Base-by-base conservation (phyloP, 306 rosid genomes). In the Acacia confusa region DNA sequence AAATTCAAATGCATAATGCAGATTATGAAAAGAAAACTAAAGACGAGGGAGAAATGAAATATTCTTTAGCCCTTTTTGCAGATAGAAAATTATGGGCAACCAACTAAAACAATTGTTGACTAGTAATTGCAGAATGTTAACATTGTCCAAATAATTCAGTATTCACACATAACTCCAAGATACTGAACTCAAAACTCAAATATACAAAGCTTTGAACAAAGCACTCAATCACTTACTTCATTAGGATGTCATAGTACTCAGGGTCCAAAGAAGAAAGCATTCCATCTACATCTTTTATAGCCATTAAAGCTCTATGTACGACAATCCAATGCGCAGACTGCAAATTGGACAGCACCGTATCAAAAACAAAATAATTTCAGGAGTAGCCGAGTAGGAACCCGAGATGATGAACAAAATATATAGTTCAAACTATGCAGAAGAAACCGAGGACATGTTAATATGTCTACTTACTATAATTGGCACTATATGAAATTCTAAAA, bases 321-420 rank as follows among this genome's bases (percentile, higher is more conserved):
- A 83, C 97, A 75, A 95, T 85, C 99, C 99, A 95, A 83, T 93
- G 94, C 25, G 96, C 98, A 12, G 99, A 92, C 99, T 95, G 84
- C 81, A 82, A 57, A 71, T 76, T 72, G 32, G 45, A 58, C 19
- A 60, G 71, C 20, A 25, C 5, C 81, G 70, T 52, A 69, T 82
- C 34, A 83, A 57, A 61, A 58, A 47, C 50, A n/a, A 41, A 13
- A 60, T 50, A 40, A 52, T 77, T 74, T 63, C 25, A 41, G 53
- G 20, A 65, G 22, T n/a, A n/a, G n/a, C n/a, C n/a, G n/a, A n/a
- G n/a, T 24, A 44, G 34, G 60, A 47, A 48, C 77, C 55, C 55
- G 58, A 55, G 75, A 77, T 12, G 27, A 75, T 43, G 22, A 70
- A 22, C 19, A 20, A 22, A 50, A 57, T 15, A 27, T 36, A 13